Evolutionary conservation across 331 rosid species (phyloP).

Genomic region (Acacia concinna): DNA sequence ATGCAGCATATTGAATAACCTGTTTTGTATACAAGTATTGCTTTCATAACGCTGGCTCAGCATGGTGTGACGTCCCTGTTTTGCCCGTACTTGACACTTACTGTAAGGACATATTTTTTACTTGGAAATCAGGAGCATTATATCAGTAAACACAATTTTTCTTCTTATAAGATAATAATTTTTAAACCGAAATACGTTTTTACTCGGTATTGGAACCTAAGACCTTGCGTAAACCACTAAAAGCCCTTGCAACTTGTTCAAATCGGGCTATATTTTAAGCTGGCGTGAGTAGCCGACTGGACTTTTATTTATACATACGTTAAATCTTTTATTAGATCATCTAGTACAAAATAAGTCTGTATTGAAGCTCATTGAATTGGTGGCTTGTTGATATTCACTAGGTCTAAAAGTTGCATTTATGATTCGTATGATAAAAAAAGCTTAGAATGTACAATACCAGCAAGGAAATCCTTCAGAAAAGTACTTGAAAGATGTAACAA

Average conservation of each 20-base stretch:
- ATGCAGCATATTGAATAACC: background rate
- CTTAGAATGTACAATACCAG: background rate
- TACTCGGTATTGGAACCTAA: background rate
- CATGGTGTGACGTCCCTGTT: background rate
- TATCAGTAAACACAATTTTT: background rate
- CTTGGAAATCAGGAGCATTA: background rate
- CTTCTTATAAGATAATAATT: background rate
- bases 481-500: constrained; percentile 1
- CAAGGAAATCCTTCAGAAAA: background rate
- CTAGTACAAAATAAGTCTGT: background rate
- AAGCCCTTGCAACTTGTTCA: background rate
- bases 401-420: background rate
- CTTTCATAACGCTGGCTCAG: background rate
- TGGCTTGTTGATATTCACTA: background rate
- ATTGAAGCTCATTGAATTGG: background rate
- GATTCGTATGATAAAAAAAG: background rate
- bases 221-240: background rate
- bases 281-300: background rate
- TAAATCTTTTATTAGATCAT: background rate
- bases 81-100: background rate
- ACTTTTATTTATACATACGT: background rate
- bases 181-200: background rate
- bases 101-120: background rate
- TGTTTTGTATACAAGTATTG: background rate
- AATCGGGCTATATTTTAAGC: background rate